Evolutionary conservation across 371 early-diverging fungal species (phyloP).

Genomic region (Batrachochytrium dendrobatidis): DNA sequence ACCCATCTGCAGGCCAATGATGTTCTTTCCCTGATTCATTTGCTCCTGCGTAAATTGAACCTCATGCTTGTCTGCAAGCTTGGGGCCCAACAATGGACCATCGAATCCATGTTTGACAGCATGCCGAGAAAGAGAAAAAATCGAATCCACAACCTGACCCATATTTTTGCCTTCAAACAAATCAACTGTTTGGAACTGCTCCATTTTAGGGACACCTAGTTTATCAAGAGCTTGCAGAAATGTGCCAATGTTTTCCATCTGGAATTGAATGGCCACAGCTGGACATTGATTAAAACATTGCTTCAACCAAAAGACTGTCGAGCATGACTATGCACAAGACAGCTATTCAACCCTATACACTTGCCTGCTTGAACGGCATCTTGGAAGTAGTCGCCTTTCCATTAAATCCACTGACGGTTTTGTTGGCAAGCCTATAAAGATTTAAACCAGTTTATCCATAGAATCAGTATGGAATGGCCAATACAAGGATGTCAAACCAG

Average conservation of each 20-base stretch:
- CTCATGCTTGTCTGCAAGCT: constrained; percentile 64
- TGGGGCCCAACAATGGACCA: constrained; percentile 56
- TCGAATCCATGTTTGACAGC: constrained; percentile 59
- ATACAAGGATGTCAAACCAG: neutral
- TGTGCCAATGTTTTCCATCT: constrained; percentile 81
- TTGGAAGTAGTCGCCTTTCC: constrained; percentile 55
- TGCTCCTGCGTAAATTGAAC: constrained; percentile 60
- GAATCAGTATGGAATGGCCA: neutral
- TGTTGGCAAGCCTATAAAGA: constrained; percentile 10
- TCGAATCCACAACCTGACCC: constrained; percentile 63
- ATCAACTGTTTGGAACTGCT: constrained; percentile 87
- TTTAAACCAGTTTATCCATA: neutral
- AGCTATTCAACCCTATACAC: neutral
- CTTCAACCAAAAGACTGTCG: too few relatives aligned
- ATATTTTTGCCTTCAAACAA: constrained; percentile 82
- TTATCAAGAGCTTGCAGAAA: constrained; percentile 67
- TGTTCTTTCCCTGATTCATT: constrained; percentile 48
- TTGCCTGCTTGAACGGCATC: constrained; percentile 80
- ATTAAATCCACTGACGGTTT: constrained; percentile 8
- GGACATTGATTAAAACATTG: neutral
- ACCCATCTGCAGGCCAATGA: constrained; percentile 25
- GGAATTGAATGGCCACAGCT: neutral
- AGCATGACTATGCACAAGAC: neutral
- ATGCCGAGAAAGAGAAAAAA: constrained; percentile 77
- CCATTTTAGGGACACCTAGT: constrained; percentile 70